Conservation (phyloP, 148 eudicot genomes). For the Fagopyrum homotropicum region DNA sequence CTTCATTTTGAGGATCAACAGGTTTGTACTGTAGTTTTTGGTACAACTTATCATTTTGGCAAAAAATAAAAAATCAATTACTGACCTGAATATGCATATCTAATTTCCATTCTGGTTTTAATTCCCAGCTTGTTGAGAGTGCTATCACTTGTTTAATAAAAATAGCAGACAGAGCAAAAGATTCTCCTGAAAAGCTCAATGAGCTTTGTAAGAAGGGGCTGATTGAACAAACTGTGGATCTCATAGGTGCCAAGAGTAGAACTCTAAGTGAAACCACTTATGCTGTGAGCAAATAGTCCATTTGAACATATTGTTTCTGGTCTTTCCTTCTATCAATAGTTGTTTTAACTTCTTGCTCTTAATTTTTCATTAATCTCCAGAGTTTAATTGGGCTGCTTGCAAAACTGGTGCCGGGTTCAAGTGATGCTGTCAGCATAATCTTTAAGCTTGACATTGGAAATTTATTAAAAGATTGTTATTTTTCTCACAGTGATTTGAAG, state of each 20-base stretch:
- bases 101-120: not conserved
- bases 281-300: constrained; percentile 40
- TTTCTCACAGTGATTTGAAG: constrained; percentile 43
- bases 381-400: constrained; percentile 74
- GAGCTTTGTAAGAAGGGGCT: constrained; percentile 65
- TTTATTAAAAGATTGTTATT: constrained; percentile 50
- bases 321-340: not conserved
- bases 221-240: constrained; percentile 53
- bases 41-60: not conserved
- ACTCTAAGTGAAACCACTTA: constrained; percentile 51
- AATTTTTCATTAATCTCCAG: constrained; percentile 24
- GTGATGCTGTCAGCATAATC: constrained; percentile 61
- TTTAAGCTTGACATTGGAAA: constrained; percentile 68
- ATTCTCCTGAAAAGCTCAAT: constrained; percentile 52
- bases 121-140: constrained; percentile 79
- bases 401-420: constrained; percentile 72
- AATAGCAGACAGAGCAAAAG: constrained; percentile 52
- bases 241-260: constrained; percentile 52
- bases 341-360: not conserved
- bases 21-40: constrained; percentile 33
- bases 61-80: not conserved
- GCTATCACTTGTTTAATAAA: constrained; percentile 68
- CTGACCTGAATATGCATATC: not conserved
- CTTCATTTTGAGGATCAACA: constrained; percentile 82
- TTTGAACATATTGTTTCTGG: not conserved